Base-by-base conservation (phyloP, 352 stramenopile species). In the Discostella stelligera region DNA sequence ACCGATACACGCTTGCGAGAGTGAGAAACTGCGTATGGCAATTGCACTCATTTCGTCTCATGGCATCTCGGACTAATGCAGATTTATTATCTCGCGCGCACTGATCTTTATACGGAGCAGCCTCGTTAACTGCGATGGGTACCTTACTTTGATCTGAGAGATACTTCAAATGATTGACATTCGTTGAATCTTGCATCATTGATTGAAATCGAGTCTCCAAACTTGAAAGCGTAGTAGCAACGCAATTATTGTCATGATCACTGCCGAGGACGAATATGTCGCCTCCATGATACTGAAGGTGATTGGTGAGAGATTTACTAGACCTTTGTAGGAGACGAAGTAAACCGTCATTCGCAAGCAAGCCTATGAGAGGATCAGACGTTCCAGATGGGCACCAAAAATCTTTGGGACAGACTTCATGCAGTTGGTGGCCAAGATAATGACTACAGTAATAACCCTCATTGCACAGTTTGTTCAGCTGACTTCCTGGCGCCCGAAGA, bases 371-470 rank as follows among this genome's bases (percentile, higher is more conserved):
- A 62, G 94, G 93, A 71, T 97, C 93, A 2, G 87, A 87, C 9
- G 96, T 98, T 0, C 96, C 96, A 7, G 95, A 97, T 0, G 96
- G 96, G 74, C 96, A 99, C 82, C 98, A 99, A 86, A 97, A 97
- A 20, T 95, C 93, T 13, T 83, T 79, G 5, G 94, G 95, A 77
- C 96, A 99, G 16, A 80, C 32, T 39, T 89, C 91, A 2, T 85
- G 69, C n/a, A 89, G 77, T 61, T 95, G 93, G 53, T 96, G 91
- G 0, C 89, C 95, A 65, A 93, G 84, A 67, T 70, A 49, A 6
- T 94, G 93, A 3, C 94, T 95, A 73, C 96, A 99, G 60, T 92
- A 95, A 79, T 94, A 91, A 0, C 95, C 92, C n/a, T 90, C 93
- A 0, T 92, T 85, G 82, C 96, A 99, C 7, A 98, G 80, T 30